These are phyloP conservation scores for Trichoderma sp. DNA, from an alignment of 2,329 filamentous ascomycete genomes.

Conservation along the genomic window DNA sequence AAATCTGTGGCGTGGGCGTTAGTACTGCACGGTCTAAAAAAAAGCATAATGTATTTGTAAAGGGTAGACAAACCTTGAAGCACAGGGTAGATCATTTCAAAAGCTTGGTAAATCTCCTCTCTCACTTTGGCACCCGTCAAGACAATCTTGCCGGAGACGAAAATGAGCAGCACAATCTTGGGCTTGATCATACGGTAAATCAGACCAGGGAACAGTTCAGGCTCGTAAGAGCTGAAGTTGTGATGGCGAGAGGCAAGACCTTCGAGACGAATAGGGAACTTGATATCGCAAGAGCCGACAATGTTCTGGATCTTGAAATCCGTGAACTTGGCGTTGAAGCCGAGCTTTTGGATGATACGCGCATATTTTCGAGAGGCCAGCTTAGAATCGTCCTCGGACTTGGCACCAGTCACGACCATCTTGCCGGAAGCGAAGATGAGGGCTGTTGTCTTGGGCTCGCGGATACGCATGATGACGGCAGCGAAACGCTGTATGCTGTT, in stretches of 20 bases:
- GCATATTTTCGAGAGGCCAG: conserved; percentile 96
- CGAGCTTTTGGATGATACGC: conserved; percentile 98
- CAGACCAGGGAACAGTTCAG: conserved; percentile 95
- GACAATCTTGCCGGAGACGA: conserved; percentile 97
- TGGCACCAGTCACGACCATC: conserved; percentile 98
- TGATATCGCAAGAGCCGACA: conserved; percentile 97
- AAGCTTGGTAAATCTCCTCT: conserved; percentile 96
- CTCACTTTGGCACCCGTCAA: conserved; percentile 96
- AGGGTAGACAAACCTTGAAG: conserved; percentile 66
- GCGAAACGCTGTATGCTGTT: conserved; percentile 75
- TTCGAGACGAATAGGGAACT: conserved; percentile 96
- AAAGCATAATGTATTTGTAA: neutral
- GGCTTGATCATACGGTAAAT: conserved; percentile 99
- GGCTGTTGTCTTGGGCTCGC: conserved; percentile 96
- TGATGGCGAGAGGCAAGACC: conserved; percentile 95
- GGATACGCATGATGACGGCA: conserved; percentile 99
- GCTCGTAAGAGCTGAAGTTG: conserved; percentile 99
- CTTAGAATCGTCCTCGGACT: conserved; percentile 97
- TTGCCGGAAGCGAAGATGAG: conserved; percentile 98
- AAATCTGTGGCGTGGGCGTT: conserved; percentile 43
- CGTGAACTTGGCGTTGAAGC: conserved; percentile 98
- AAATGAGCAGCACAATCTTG: conserved; percentile 96
- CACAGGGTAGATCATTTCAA: conserved; percentile 96
- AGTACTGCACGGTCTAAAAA: neutral
- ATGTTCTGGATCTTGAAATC: conserved; percentile 99